These are phyloP conservation scores for Sclerotinia trifoliorum DNA, from an alignment of 2,329 filamentous ascomycete species.

Conservation along the genomic window DNA sequence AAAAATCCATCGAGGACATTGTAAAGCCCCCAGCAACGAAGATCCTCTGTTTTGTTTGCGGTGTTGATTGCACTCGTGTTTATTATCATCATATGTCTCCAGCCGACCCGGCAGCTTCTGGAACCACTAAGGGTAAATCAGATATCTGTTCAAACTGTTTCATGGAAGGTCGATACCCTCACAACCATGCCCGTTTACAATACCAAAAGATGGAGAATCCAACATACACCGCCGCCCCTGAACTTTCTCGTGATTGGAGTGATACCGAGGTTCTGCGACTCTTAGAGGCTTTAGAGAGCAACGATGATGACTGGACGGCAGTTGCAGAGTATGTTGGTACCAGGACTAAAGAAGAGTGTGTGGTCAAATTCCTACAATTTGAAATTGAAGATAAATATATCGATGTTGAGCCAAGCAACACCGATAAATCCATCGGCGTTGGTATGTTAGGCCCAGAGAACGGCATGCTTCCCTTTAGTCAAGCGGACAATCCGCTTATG, in stretches of 20 bases:
- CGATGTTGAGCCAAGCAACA: slow-evolving; percentile 67
- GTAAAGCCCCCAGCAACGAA: slow-evolving; percentile 65
- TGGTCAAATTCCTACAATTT: slow-evolving; percentile 91
- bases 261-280: slow-evolving; percentile 87
- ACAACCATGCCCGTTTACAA: slow-evolving; percentile 73
- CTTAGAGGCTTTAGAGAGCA: slow-evolving; percentile 86
- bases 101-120: slow-evolving; percentile 40
- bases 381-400: slow-evolving; percentile 98
- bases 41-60: slow-evolving; percentile 86
- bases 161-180: slow-evolving; percentile 78
- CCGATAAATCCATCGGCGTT: slow-evolving; percentile 53
- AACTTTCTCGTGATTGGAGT: slow-evolving; percentile 78
- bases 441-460: slow-evolving; percentile 68
- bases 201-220: slow-evolving; percentile 89
- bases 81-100: slow-evolving; percentile 68
- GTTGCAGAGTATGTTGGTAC: slow-evolving; percentile 91
- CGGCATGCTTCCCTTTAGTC: slow-evolving; percentile 83
- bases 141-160: slow-evolving; percentile 92
- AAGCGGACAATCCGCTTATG: slow-evolving; percentile 94
- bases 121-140: slow-evolving; percentile 61
- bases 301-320: slow-evolving; percentile 93
- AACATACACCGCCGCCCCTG: slow-evolving; percentile 73
- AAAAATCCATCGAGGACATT: slow-evolving; percentile 52
- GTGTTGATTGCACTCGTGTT: slow-evolving; percentile 78
- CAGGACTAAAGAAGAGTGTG: slow-evolving; percentile 90